A percentile compares a stretch with the other conserved stretches of the same genome.
phyloP scores from a whole-genome alignment of 257 asterid genomes.

The Solanum clarkiae region DNA sequence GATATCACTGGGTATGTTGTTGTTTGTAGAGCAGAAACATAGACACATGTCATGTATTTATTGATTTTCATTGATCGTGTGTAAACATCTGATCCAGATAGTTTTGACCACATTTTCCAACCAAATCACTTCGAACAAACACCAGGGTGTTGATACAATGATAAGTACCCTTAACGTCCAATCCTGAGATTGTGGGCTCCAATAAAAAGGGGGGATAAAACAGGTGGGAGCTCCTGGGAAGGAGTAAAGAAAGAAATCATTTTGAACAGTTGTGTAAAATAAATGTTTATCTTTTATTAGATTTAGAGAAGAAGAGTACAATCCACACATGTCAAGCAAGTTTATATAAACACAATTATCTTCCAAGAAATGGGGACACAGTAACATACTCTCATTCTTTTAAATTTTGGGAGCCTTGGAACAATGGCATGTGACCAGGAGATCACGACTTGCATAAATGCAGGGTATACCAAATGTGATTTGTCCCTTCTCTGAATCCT shows the following conservation, averaged over 20 bases:
- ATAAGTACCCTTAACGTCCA: neutral
- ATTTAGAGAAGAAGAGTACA: neutral
- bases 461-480: neutral
- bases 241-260: neutral
- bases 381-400: neutral
- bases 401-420: neutral
- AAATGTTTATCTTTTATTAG: neutral
- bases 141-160: too few species aligned
- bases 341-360: neutral
- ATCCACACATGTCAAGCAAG: neutral
- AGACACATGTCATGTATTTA: too few species aligned
- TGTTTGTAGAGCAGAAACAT: neutral
- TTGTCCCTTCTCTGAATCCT: neutral
- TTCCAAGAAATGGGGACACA: neutral
- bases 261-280: neutral
- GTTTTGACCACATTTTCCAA: neutral
- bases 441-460: neutral
- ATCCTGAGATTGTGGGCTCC: neutral
- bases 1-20: too few species aligned
- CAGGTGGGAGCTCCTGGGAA: neutral
- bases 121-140: neutral
- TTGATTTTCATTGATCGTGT: too few species aligned
- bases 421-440: neutral
- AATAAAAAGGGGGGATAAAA: neutral
- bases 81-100: too few species aligned